Percentiles rank a stretch among this genome's conserved stretches.
phyloP scores from a whole-genome alignment of 345 rosid species.

The Sapria himalayana region DNA sequence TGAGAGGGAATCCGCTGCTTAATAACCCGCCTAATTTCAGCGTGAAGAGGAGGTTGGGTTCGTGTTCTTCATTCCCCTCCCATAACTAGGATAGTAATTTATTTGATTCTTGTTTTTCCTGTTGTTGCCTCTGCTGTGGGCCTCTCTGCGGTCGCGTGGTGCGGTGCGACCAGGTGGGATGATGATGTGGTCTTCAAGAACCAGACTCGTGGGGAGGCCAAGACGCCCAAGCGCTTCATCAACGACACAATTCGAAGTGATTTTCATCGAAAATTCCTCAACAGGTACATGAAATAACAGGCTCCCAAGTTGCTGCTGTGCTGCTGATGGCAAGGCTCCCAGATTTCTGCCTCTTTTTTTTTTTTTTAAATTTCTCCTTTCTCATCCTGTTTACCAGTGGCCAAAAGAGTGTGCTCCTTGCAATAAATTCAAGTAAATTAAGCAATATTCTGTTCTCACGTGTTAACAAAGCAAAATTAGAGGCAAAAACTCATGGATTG shows the following conservation, averaged over 20 bases:
- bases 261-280: constrained; percentile 84
- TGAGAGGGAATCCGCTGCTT: constrained; percentile 72
- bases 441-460: not conserved
- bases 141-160: no score
- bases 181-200: constrained; percentile 98
- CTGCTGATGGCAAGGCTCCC: not conserved
- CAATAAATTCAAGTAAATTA: not conserved
- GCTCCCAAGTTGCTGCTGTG: constrained; percentile 9
- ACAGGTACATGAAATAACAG: constrained; percentile 71
- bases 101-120: no score
- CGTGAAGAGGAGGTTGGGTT: constrained; percentile 69
- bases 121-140: no score
- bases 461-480: not conserved
- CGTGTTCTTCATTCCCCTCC: no score
- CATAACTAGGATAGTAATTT: no score
- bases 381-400: not conserved
- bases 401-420: not conserved
- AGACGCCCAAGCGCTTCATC: constrained; percentile 87
- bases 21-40: constrained; percentile 53
- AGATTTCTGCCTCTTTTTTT: constrained; percentile 2
- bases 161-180: constrained; percentile 90
- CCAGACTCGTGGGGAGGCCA: constrained; percentile 91
- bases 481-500: not conserved
- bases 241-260: constrained; percentile 90
- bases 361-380: not conserved